Evolutionary conservation across 805 yeast species (phyloP).

Genomic region (Saccharomycopsis sp.): DNA sequence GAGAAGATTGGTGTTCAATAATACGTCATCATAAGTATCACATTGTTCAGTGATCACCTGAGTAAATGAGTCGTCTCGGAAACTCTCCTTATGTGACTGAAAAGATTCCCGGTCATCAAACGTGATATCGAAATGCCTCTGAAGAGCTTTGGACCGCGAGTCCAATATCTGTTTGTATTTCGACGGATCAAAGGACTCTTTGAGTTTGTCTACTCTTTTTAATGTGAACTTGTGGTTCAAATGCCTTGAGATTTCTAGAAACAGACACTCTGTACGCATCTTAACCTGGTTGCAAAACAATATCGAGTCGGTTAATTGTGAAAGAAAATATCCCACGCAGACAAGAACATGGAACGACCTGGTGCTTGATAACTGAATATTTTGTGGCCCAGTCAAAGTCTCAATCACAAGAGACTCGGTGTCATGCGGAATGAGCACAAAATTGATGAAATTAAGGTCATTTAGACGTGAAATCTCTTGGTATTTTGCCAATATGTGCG

Average conservation of each 20-base stretch:
- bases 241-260: not conserved
- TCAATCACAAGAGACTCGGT: not conserved
- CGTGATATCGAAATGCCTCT: not conserved
- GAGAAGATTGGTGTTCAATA: not conserved
- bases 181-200: not conserved
- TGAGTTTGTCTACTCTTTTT: not conserved
- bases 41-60: not conserved
- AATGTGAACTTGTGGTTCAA: not conserved
- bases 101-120: not conserved
- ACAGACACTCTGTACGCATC: not conserved
- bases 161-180: not conserved
- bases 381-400: not conserved
- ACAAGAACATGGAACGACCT: not conserved
- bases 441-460: not conserved
- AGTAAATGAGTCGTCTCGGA: not conserved
- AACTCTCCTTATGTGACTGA: not conserved
- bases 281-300: not conserved
- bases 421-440: not conserved
- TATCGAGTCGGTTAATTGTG: not conserved
- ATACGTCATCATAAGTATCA: not conserved
- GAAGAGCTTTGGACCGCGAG: not conserved
- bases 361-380: no score
- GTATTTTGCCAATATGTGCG: not conserved
- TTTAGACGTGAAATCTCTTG: not conserved
- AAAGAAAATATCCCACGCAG: not conserved